Evolutionary conservation across 2,329 filamentous ascomycete genomes (phyloP), one percentile per base, ranked within the genome.

Genomic region (Endocalyx cinctus): DNA sequence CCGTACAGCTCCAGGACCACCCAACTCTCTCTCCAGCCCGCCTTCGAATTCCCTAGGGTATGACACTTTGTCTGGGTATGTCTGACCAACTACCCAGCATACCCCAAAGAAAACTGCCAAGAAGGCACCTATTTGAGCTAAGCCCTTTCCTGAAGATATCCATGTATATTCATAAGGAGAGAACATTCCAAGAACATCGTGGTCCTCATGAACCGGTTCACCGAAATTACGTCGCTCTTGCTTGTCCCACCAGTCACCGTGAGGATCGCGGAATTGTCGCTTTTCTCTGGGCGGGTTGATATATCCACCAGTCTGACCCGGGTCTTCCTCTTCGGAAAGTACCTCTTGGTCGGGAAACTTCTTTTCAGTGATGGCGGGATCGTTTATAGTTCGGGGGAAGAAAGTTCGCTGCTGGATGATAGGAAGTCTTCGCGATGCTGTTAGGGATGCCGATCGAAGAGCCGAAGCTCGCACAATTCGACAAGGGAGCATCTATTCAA

Each of bases 151-250:
- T 12, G 89, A 69, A 31, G 75, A 82, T 27, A 72, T 69, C 72
- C 92, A 90, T 35, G 81, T 92, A 69, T 98, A 97, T 53, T 89
- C 82, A 60, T 92, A 81, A 3, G 87, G 79, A 31, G 86, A 84
- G 66, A 98, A 90, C 45, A 95, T 83, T 50, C 88, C 89, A 37
- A 97, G 72, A 37, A 88, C 74, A 60, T 98, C 94, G 63, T 96
- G 84, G 63, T 98, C 92, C 65, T 98, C 94, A 63, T 98, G 90
- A 33, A 94, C 79, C 10, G 90, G 87, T 65, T 98, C 94, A 63
- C 89, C 89, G 60, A 86, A 97, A 74, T 98, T 97, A 55, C 92
- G 80, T 59, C 89, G 82, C 64, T 97, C 92, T 68, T 98, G 92
- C 63, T 88, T 84, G 66, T 98, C 90, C 87, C 88, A 97, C 87